Base-by-base conservation (phyloP, 441 rosid species). In the Breynia disticha region DNA sequence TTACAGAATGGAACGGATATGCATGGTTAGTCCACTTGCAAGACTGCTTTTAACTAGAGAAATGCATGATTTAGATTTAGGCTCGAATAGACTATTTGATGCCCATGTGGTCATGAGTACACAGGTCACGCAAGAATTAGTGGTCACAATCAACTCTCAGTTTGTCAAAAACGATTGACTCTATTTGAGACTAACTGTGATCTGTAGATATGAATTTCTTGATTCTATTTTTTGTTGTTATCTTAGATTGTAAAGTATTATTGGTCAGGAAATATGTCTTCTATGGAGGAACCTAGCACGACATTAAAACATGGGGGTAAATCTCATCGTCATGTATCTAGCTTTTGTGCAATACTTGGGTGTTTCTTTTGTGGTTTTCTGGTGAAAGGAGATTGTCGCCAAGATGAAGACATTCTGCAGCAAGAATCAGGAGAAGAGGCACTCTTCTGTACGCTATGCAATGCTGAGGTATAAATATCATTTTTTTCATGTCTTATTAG, bases 391-490 rank as follows among this genome's bases (percentile, higher is more conserved):
- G 98, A 91, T 73, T 91, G 97, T 67, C 75, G 95, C 63, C 76
- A 65, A 45, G 91, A 84, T 67, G 80, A 64, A 37, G 80, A 73
- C 62, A 51, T 64, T 39, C 50, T 72, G 6, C 79, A 58, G 58
- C 77, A 75, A 66, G 80, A 70, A 61, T 57, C 72, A 19, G 78
- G 74, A 48, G 94, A 72, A 42, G 96, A 85, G 48, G 86, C 86
- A 60, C 48, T 88, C 48, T 86, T 88, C 76, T 91, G 98, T 74
- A 82, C 94, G 46, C 67, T 91, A 68, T 88, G 98, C 80, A 84
- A 88, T 73, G 91, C 91, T 16, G 97, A 82, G 88, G 95, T 88
- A 67, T 45, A 28, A 12, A 14, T 17, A 48, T 50, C 59, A 32
- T 67, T 54, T 16, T 28, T n/a, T n/a, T n/a, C 10, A 3, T 41